Conservation (phyloP, 352 stramenopile species). For the Globisporangium mamillatum region DNA sequence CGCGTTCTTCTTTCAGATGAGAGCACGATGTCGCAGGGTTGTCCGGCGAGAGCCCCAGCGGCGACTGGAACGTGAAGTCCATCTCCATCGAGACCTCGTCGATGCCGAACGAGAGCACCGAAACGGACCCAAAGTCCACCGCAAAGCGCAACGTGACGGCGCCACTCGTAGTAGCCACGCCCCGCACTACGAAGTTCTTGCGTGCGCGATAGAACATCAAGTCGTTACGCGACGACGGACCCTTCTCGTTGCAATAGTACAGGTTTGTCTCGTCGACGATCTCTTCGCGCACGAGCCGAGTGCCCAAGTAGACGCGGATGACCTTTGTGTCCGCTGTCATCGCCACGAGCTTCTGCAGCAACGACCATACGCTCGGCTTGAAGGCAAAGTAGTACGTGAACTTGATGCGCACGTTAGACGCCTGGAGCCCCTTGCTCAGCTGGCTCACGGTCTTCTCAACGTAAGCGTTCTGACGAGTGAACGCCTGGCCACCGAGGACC, state of each 20-base stretch:
- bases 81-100: slow-evolving; percentile 64
- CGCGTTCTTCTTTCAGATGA: slow-evolving; percentile 42
- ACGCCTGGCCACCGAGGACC: slow-evolving; percentile 39
- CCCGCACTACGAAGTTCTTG: slow-evolving; percentile 38
- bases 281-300: slow-evolving; percentile 37
- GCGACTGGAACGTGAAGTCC: slow-evolving; percentile 48
- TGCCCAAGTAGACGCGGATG: slow-evolving; percentile 47
- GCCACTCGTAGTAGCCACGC: slow-evolving; percentile 28
- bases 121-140: slow-evolving; percentile 39
- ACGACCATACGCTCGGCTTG: slow-evolving; percentile 29
- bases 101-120: slow-evolving; percentile 49
- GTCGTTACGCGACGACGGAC: slow-evolving; percentile 7
- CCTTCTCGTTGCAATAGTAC: slow-evolving; percentile 40
- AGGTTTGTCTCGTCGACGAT: slow-evolving; percentile 35
- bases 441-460: slow-evolving; percentile 38
- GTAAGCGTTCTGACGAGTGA: slow-evolving; percentile 30
- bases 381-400: slow-evolving; percentile 72
- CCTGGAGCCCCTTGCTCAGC: slow-evolving; percentile 28
- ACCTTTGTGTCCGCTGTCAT: slow-evolving; percentile 34
- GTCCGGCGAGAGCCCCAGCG: slow-evolving; percentile 43
- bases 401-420: slow-evolving; percentile 41
- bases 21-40: slow-evolving; percentile 44
- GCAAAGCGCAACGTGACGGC: slow-evolving; percentile 38
- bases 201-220: slow-evolving; percentile 36
- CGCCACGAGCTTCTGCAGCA: slow-evolving; percentile 15